These are phyloP conservation scores for Aspergillus carbonarius DNA, from an alignment of 2,329 filamentous ascomycete genomes.

Conservation along the genomic window DNA sequence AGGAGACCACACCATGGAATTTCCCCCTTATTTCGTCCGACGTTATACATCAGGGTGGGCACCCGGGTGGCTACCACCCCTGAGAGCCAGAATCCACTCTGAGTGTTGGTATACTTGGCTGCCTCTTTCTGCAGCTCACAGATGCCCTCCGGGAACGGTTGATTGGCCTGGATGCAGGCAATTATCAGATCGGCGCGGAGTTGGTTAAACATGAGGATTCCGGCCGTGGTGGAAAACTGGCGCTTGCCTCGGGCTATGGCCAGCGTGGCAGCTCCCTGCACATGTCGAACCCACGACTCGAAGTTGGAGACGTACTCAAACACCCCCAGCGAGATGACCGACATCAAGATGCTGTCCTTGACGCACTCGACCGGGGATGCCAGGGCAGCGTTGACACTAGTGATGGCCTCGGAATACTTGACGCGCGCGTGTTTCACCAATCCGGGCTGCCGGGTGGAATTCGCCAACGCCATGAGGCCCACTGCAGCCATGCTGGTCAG, in stretches of 20 bases:
- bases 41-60: constrained; percentile 12
- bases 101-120: constrained; percentile 11
- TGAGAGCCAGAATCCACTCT: constrained; percentile 17
- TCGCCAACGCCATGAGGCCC: constrained; percentile 27
- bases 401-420: constrained; percentile 27
- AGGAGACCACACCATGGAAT: constrained; percentile 11
- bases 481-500: constrained; percentile 28
- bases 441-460: constrained; percentile 20
- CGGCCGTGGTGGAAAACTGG: constrained; percentile 19
- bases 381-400: constrained; percentile 22
- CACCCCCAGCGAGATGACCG: constrained; percentile 27
- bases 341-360: constrained; percentile 29
- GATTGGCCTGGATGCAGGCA: constrained; percentile 15
- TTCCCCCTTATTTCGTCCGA: constrained; percentile 3
- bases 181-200: constrained; percentile 24
- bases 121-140: constrained; percentile 22
- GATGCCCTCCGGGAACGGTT: constrained; percentile 20
- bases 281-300: constrained; percentile 25
- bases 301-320: constrained; percentile 27
- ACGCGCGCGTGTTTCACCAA: constrained; percentile 20
- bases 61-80: constrained; percentile 18
- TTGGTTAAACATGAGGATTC: constrained; percentile 27
- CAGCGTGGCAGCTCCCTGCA: constrained; percentile 26
- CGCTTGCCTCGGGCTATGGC: constrained; percentile 23
- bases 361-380: constrained; percentile 21